Conservation (phyloP, 768 basidiomycete genomes). For the Daedaleopsis nitida region DNA sequence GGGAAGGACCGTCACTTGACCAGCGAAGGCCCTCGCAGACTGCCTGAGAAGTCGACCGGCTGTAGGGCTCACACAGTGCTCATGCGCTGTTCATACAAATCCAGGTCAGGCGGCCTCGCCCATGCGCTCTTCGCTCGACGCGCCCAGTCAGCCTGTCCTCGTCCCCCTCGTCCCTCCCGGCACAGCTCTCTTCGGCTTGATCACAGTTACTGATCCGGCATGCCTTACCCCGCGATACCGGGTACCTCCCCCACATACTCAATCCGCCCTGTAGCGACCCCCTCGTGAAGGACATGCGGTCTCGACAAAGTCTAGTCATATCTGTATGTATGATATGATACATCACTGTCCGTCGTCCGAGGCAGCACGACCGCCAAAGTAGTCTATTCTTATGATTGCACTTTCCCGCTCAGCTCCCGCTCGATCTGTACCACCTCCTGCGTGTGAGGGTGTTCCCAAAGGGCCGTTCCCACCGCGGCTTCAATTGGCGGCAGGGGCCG, state of each 20-base stretch:
- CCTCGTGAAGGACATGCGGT: no score
- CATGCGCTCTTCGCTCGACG: constrained; percentile 1
- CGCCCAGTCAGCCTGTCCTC: constrained; percentile 7
- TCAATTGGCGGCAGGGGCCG: constrained; percentile 74
- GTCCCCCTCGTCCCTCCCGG: neutral
- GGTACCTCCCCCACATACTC: constrained; percentile 18
- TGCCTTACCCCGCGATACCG: constrained; percentile 18
- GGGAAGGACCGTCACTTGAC: constrained; percentile 18
- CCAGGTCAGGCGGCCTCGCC: constrained; percentile 18
- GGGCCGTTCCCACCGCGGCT: constrained; percentile 50
- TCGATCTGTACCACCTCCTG: constrained; percentile 66
- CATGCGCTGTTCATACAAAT: neutral
- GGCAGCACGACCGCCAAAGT: neutral
- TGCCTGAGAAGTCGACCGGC: neutral
- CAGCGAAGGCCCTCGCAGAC: constrained; percentile 5
- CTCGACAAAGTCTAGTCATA: neutral
- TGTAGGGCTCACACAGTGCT: neutral
- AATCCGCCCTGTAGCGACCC: neutral
- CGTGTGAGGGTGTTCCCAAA: constrained; percentile 76
- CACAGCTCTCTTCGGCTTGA: constrained; percentile 7
- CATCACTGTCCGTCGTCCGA: neutral
- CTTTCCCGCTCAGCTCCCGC: constrained; percentile 50
- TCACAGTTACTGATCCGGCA: constrained; percentile 9
- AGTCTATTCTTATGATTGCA: neutral
- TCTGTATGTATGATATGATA: neutral